These are phyloP conservation scores for Teratosphaeria nubilosa DNA, from an alignment of 2,329 filamentous ascomycete genomes.

Conservation along the genomic window DNA sequence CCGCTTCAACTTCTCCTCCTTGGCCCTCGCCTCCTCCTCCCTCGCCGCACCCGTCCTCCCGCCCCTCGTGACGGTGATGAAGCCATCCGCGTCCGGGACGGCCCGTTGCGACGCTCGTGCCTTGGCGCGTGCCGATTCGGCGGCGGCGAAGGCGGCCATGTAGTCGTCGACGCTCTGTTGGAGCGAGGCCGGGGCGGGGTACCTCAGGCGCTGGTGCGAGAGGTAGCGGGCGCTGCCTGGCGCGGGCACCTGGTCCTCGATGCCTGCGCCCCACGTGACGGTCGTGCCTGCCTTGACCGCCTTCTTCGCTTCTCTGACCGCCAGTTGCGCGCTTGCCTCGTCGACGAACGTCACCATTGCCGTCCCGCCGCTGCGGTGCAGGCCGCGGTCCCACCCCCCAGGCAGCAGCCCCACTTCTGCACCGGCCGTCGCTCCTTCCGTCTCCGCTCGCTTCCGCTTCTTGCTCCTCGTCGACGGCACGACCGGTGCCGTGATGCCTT, in stretches of 20 bases:
- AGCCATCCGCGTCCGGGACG: constrained; percentile 88
- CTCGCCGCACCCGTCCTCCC: constrained; percentile 63
- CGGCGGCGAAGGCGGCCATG: constrained; percentile 65
- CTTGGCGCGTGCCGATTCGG: constrained; percentile 55
- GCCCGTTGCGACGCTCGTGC: constrained; percentile 55
- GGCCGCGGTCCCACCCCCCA: constrained; percentile 42
- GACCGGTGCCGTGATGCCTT: constrained; percentile 25
- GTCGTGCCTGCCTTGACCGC: constrained; percentile 47
- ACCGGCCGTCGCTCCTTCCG: constrained; percentile 33
- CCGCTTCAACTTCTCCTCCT: constrained; percentile 53
- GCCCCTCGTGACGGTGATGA: constrained; percentile 80
- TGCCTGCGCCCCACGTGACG: constrained; percentile 57
- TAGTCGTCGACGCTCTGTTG: constrained; percentile 71
- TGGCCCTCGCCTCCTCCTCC: constrained; percentile 56
- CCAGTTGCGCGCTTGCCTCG: constrained; percentile 62
- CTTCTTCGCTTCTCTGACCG: constrained; percentile 63
- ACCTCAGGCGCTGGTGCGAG: constrained; percentile 59
- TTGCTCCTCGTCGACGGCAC: constrained; percentile 32
- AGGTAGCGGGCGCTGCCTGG: constrained; percentile 48
- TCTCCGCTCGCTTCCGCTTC: constrained; percentile 46
- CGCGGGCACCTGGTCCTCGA: constrained; percentile 46
- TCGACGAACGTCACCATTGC: constrained; percentile 81
- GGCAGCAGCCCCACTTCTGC: constrained; percentile 48
- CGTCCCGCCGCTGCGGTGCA: constrained; percentile 65
- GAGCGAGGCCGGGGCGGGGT: constrained; percentile 57